These are phyloP conservation scores for Lyophyllum shimeji DNA, from an alignment of 768 basidiomycete genomes.

Conservation along the genomic window DNA sequence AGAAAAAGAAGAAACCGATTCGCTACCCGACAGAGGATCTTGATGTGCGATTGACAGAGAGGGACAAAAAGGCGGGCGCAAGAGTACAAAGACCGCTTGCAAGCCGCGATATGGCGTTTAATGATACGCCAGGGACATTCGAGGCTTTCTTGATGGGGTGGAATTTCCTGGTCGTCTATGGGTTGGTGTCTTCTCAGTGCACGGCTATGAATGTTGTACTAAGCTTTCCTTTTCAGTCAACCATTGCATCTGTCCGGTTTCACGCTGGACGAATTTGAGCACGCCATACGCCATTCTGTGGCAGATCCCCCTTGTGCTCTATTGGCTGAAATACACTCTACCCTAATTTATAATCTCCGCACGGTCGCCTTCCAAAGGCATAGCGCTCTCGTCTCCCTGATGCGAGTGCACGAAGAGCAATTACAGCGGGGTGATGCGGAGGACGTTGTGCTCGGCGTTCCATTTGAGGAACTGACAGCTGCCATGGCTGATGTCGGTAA, in stretches of 20 bases:
- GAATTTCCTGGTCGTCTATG: slow-evolving; percentile 93
- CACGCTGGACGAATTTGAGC: slow-evolving; percentile 91
- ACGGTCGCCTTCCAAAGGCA: slow-evolving; percentile 78
- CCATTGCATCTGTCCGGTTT: slow-evolving; percentile 86
- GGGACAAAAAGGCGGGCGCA: slow-evolving; percentile 80
- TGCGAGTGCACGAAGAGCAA: slow-evolving; percentile 43
- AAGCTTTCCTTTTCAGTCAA: slow-evolving; percentile 49
- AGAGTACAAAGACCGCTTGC: slow-evolving; percentile 66
- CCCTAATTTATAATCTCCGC: slow-evolving; percentile 86
- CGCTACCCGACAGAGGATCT: slow-evolving; percentile 94
- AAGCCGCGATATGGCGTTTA: slow-evolving; percentile 69
- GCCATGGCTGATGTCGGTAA: slow-evolving; percentile 82
- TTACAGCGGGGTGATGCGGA: slow-evolving; percentile 42
- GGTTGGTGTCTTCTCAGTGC: slow-evolving; percentile 52
- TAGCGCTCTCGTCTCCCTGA: slow-evolving; percentile 68
- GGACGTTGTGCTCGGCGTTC: slow-evolving; percentile 47
- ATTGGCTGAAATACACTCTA: slow-evolving; percentile 86
- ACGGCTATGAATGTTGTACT: slow-evolving; percentile 8
- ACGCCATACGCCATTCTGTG: slow-evolving; percentile 75
- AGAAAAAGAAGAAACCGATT: slow-evolving; percentile 86
- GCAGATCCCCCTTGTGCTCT: slow-evolving; percentile 71
- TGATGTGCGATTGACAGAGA: slow-evolving; percentile 76
- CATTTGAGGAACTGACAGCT: slow-evolving; percentile 59
- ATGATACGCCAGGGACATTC: slow-evolving; percentile 60
- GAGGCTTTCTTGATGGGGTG: slow-evolving; percentile 89